Evolutionary conservation across 495 filamentous ascomycete species (phyloP).

Genomic region (Aspergillus sclerotioniger): DNA sequence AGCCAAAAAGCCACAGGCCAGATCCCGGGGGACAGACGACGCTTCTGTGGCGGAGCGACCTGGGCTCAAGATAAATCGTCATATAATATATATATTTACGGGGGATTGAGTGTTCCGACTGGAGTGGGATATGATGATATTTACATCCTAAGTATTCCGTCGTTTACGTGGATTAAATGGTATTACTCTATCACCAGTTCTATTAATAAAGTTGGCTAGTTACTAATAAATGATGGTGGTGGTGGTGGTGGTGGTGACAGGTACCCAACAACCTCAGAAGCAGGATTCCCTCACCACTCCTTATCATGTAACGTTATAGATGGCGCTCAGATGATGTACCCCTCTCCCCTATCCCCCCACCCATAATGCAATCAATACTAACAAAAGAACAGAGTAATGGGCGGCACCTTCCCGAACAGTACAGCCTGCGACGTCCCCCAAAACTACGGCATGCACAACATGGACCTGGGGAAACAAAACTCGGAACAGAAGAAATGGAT

Average conservation of each 20-base stretch:
- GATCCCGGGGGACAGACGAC: constrained; percentile 3
- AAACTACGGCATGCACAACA: constrained; percentile 11
- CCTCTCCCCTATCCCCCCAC: too few relatives aligned
- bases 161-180: constrained; percentile 14
- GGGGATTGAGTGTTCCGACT: not conserved
- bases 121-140: constrained; percentile 9
- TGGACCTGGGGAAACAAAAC: constrained; percentile 14
- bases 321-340: constrained; percentile 11
- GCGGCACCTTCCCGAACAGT: constrained; percentile 8
- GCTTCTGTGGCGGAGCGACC: constrained; percentile 11
- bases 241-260: too few relatives aligned
- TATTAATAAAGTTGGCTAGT: too few relatives aligned
- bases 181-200: too few relatives aligned
- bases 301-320: constrained; percentile 9
- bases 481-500: not conserved
- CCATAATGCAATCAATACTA: too few relatives aligned
- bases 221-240: too few relatives aligned
- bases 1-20: constrained; percentile 13
- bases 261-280: not conserved
- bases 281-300: constrained; percentile 9
- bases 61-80: constrained; percentile 11
- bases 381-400: constrained; percentile 15
- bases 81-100: constrained; percentile 16
- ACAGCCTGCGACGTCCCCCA: constrained; percentile 9
- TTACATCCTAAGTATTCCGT: constrained; percentile 9